Base-by-base conservation (phyloP, 2,329 filamentous ascomycete species). In the Colletotrichum cuscutae region DNA sequence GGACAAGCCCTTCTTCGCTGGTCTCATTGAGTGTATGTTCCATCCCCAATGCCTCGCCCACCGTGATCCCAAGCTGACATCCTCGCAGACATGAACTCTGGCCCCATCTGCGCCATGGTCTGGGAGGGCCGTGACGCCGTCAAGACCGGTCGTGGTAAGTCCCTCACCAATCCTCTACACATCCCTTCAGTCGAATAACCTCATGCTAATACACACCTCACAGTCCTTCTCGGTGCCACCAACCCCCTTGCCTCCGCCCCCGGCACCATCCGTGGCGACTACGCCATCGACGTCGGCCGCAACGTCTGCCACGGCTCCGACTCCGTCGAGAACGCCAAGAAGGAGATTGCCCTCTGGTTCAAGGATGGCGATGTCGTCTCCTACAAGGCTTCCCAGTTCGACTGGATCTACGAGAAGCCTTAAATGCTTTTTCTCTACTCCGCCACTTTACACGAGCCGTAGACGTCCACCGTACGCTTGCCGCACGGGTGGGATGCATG, bases 221-320 rank as follows among this genome's bases (percentile, higher is more conserved):
- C 76, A 94, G 92, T 88, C 86, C 92, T 99, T 85, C 95, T 99
- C 86, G 97, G 97, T 88, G 97, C 97, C 88, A 99, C 97, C 91
- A 98, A 99, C 94, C 97, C 97, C 82, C 91, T 97, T 78, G 94
- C 93, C 84, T 98, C 96, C 71, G 91, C 93, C 81, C 97, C 97
- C 77, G 97, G 97, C 85, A 99, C 97, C 89, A 99, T 99, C 91
- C 96, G 97, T 89, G 96, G 95, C 86, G 93, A 96, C 89, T 95
- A 85, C 85, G 93, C 94, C 85, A 94, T 96, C 80, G 91, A 87
- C 74, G 83, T 86, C 84, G 97, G 97, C 88, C 95, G 96, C 86
- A 99, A 99, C 90, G 95, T 98, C 89, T 98, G 96, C 94, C 97
- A 99, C 92, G 97, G 97, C 85, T 98, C 95, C 86, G 97, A 99